Percentiles rank a stretch among this genome's conserved stretches.
Conservation (phyloP, 208 protist genomes). For the Leishmania aethiopica region DNA sequence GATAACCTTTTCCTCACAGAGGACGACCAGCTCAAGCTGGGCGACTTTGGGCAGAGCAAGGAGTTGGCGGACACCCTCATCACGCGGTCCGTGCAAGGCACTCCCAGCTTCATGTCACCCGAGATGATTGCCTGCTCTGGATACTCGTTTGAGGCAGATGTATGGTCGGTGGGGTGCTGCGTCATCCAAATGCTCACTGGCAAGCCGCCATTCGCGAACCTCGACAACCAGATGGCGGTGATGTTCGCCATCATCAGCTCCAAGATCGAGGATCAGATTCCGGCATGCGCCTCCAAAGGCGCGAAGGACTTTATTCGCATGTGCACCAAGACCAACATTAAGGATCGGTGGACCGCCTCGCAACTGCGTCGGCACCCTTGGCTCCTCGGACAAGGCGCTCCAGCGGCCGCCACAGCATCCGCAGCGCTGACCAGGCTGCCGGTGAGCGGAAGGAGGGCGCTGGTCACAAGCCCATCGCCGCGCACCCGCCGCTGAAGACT, state of each 20-base stretch:
- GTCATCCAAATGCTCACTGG: slow-evolving; percentile 93
- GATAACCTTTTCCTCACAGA: slow-evolving; percentile 92
- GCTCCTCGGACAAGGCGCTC: slow-evolving; percentile 33
- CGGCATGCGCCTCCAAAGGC: slow-evolving; percentile 52
- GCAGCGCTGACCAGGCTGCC: neutral
- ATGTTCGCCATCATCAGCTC: slow-evolving; percentile 91
- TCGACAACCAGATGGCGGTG: slow-evolving; percentile 91
- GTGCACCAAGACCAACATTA: slow-evolving; percentile 67
- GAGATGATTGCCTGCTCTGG: slow-evolving; percentile 92
- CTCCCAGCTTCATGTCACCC: slow-evolving; percentile 94
- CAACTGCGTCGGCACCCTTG: slow-evolving; percentile 80
- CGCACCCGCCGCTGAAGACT: neutral
- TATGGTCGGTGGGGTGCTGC: slow-evolving; percentile 94
- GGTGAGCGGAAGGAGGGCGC: neutral
- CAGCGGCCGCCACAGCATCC: slow-evolving; percentile 2
- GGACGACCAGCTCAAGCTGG: slow-evolving; percentile 78
- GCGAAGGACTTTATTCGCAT: slow-evolving; percentile 79
- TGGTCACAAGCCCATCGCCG: neutral
- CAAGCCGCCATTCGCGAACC: slow-evolving; percentile 76
- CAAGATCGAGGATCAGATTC: slow-evolving; percentile 72
- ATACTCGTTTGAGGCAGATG: slow-evolving; percentile 87
- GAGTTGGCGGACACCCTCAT: slow-evolving; percentile 82
- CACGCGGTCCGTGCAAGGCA: slow-evolving; percentile 88
- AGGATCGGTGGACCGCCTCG: slow-evolving; percentile 62
- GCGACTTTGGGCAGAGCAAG: slow-evolving; percentile 92